Base-by-base conservation (phyloP, 371 early-diverging fungal genomes). In the Rhizopus delemar region DNA sequence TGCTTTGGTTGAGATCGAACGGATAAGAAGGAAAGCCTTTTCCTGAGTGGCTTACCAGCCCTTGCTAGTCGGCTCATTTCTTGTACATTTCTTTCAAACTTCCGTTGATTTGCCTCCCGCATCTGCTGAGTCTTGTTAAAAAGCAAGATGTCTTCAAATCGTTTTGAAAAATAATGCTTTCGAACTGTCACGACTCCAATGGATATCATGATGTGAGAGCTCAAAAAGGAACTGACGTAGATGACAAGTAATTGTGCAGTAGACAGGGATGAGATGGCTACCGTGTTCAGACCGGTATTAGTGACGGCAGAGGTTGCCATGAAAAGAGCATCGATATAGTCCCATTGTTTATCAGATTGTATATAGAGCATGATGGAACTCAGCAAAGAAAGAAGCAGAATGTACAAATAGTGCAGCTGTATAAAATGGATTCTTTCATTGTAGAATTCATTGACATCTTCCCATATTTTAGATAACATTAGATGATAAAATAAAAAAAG, bases 81-180 rank as follows among this genome's bases (percentile, higher is more conserved):
- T 36, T 41, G 41, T 5, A 67, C 15, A 13, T 56, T 70, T 13
- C 50, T 51, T 57, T 66, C 71, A 41, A 73, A 62, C 36, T 63
- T 62, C 4, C 73, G 57, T 8, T 63, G 49, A 16, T 69, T 68
- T n/a, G 64, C 66, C 41, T 78, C 78, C 16, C 66, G 59, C 35
- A 68, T 35, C 11, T 62, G 73, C 1, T 62, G 62, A 3, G 63
- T 69, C 41, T 71, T 74, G 51, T 78, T 78, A 53, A 67, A 75
- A 5, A 63, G 29, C 6, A 80, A 53, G 35, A 77, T 57, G 46
- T 80, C 80, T 34, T 80, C 73, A 41, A 80, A 80, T n/a, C 80
- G 66, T 31, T 75, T 77, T 13, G 77, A 76, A 41, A 80, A 80
- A 22, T 73, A 77, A 46, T 75, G 66, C 9, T 62, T 64, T 38